Conservation (phyloP, 1,284 basidiomycete genomes). For the Ustilago trichophora region DNA sequence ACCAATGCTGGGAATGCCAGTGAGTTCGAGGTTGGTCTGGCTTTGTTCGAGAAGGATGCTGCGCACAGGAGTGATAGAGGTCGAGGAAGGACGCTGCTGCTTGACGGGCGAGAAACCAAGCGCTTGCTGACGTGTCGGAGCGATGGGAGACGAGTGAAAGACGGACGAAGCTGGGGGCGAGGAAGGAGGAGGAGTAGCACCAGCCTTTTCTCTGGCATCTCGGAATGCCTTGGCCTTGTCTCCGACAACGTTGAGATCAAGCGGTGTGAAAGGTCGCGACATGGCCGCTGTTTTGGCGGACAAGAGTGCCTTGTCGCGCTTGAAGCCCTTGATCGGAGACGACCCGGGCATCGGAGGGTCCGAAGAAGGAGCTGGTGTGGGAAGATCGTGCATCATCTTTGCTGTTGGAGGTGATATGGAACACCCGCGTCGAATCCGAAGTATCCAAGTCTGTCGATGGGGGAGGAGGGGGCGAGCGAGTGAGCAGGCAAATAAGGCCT, state of each 20-base stretch:
- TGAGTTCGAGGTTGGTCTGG: conserved; percentile 1
- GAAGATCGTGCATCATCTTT: conserved; percentile 47
- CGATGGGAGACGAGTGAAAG: conserved; percentile 28
- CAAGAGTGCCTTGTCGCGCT: conserved; percentile 13
- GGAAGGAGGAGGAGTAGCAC: conserved; percentile 41
- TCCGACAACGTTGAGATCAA: conserved; percentile 36
- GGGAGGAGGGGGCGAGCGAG: no score
- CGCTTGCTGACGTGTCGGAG: conserved; percentile 7
- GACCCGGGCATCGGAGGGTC: conserved; percentile 45
- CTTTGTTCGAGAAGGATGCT: conserved; percentile 14
- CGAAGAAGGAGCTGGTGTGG: conserved; percentile 49
- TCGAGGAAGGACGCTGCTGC: conserved; percentile 22
- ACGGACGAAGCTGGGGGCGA: conserved; percentile 38
- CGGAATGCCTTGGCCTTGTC: conserved; percentile 28
- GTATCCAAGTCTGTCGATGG: not conserved
- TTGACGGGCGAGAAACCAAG: conserved; percentile 38
- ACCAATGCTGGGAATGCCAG: not conserved
- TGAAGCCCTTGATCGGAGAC: conserved; percentile 25
- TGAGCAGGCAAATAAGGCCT: no score
- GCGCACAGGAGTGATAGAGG: conserved; percentile 7
- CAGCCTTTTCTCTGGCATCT: conserved; percentile 20
- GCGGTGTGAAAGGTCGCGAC: conserved; percentile 30
- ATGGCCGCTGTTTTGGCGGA: conserved; percentile 9
- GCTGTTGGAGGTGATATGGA: not conserved
- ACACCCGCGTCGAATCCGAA: no score